phyloP scores from a whole-genome alignment of 495 filamentous ascomycete genomes.

The Neurospora sp. region DNA sequence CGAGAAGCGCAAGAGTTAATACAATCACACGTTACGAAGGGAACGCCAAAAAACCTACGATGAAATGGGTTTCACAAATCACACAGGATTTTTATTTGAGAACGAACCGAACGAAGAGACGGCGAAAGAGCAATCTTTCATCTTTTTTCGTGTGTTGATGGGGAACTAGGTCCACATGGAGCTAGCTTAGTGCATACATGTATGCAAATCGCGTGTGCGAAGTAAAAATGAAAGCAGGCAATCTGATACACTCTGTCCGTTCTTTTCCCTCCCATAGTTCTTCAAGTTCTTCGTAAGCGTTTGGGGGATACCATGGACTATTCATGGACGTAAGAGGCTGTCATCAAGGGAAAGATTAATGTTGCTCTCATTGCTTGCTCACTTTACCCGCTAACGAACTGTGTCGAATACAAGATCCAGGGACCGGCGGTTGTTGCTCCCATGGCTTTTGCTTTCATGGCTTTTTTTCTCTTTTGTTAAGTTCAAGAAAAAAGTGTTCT shows the following conservation, averaged over 20 bases:
- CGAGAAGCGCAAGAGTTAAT: background rate
- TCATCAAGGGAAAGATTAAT: background rate
- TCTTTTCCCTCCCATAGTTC: no score
- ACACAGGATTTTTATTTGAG: background rate
- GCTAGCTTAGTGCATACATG: background rate
- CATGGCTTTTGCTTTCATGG: background rate
- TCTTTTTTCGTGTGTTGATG: background rate
- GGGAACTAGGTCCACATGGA: background rate
- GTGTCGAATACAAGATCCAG: background rate
- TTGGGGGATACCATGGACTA: background rate
- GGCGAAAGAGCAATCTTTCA: background rate
- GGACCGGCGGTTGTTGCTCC: background rate
- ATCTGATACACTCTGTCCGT: background rate
- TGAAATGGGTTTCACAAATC: background rate
- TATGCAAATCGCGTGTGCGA: background rate
- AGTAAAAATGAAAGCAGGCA: background rate
- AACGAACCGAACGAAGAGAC: background rate
- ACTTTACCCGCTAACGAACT: background rate
- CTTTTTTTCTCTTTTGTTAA: background rate
- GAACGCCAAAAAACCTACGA: background rate
- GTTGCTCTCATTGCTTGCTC: background rate
- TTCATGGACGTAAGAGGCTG: background rate
- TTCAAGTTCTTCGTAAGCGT: background rate
- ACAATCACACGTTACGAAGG: background rate
- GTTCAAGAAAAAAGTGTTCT: background rate